Conservation (phyloP, 495 filamentous ascomycete species). For the Aspergillus asperescens region DNA sequence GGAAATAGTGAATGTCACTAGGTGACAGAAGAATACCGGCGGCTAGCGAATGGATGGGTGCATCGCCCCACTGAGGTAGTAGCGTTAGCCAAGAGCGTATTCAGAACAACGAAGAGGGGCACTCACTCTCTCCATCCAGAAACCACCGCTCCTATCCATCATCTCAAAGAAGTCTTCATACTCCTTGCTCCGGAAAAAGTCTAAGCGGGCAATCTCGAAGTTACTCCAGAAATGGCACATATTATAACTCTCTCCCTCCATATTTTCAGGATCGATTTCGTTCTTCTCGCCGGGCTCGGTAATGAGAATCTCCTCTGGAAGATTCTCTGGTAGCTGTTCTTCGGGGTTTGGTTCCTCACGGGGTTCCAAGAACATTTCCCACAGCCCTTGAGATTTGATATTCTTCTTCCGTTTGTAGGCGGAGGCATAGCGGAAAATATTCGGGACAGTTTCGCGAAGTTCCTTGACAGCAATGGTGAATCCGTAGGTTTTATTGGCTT, state of each 20-base stretch:
- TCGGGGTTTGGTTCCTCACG: slow-evolving; percentile 53
- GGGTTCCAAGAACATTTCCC: slow-evolving; percentile 97
- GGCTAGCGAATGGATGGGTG: slow-evolving; percentile 95
- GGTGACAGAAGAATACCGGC: slow-evolving; percentile 81
- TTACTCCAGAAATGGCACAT: slow-evolving; percentile 99
- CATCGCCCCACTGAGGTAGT: slow-evolving; percentile 83
- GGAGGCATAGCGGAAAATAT: slow-evolving; percentile 99
- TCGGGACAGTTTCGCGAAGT: slow-evolving; percentile 94
- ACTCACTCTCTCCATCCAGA: slow-evolving; percentile 97
- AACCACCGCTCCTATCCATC: slow-evolving; percentile 97
- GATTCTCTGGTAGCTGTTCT: slow-evolving; percentile 61
- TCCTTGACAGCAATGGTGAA: slow-evolving; percentile 99
- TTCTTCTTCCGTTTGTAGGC: slow-evolving; percentile 95
- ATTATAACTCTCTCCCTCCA: slow-evolving; percentile 98
- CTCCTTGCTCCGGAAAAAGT: slow-evolving; percentile 92
- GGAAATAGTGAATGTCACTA: slow-evolving; percentile 94
- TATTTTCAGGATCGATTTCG: slow-evolving; percentile 84
- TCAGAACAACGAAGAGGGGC: slow-evolving; percentile 4
- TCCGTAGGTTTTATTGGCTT: slow-evolving; percentile 93
- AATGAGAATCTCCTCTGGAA: slow-evolving; percentile 79
- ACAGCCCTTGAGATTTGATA: slow-evolving; percentile 83
- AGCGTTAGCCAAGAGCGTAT: slow-evolving; percentile 17
- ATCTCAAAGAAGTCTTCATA: slow-evolving; percentile 99
- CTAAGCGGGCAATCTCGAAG: slow-evolving; percentile 93
- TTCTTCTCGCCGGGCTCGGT: slow-evolving; percentile 67